Evolutionary conservation across 2,329 filamentous ascomycete species (phyloP), one percentile per base, ranked within the genome.

Genomic region (Ilyonectria sp.): DNA sequence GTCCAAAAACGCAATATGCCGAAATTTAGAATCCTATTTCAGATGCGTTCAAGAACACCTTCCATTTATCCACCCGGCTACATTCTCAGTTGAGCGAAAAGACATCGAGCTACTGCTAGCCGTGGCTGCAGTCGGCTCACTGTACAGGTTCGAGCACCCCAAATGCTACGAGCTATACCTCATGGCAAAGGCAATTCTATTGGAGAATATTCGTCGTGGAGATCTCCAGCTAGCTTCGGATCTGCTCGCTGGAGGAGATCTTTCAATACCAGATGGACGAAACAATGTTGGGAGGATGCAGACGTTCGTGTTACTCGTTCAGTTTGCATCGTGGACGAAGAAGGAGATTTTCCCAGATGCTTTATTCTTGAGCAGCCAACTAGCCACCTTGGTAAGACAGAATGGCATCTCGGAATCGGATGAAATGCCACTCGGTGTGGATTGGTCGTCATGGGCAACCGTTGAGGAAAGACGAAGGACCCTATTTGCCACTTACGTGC

Each of bases 1-100:
- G 15, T 60, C 57, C 1, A 50, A 46, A 23, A 50, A 60, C 13
- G 15, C 57, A 15, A 40, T 60, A 31, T 21, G 46, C 15, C 31
- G 57, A 1, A 60, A 60, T 40, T 11, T 60, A 8, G 57, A 60
- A 8, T 21, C 29, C 5, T 60, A 50, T 19, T 60, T 60, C 33
- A 19, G 46, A 29, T 60, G 57, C 15, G 19, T 50, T 21, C 57
- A 60, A 17, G 46, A 40, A 10, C 40, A 60, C 33, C 57, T 60
- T 11, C 57, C 57, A 7, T 60, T 60, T 11, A 60, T 60, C 17
- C 57, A 60, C 15, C 26, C 57, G 6, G 29, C 44, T 31, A 50
- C 57, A 0, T 60, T 50, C 17, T 52, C 57, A 10, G 19, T 60
- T 2, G 46, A 60, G 3, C 31, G 15, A 11, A 43, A 37, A 21